Percentiles rank a stretch among this genome's conserved stretches.
These are phyloP conservation scores for Fusarium subglutinans DNA, from an alignment of 2,329 filamentous ascomycete species.

Conservation along the genomic window DNA sequence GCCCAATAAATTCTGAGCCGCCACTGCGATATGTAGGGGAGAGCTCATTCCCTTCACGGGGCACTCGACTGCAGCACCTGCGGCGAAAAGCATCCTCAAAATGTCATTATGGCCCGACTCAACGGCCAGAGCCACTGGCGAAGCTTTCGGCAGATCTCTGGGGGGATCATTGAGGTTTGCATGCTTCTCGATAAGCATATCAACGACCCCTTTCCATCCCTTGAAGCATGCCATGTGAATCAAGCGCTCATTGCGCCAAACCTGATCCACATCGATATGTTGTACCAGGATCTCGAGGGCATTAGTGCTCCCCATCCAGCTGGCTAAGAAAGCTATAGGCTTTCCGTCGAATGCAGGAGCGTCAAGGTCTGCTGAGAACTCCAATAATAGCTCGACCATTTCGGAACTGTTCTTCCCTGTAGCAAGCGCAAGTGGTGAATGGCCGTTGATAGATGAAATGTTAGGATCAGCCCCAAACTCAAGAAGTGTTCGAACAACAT, in stretches of 20 bases:
- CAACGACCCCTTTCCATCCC: constrained; percentile 20
- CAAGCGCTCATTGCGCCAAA: constrained; percentile 14
- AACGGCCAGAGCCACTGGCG: constrained; percentile 23
- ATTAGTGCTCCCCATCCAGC: constrained; percentile 3
- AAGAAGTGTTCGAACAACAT: constrained; percentile 21
- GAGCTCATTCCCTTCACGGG: neutral
- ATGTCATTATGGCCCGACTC: constrained; percentile 8
- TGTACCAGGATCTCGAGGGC: constrained; percentile 22
- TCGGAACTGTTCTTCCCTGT: constrained; percentile 18
- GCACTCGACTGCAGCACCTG: constrained; percentile 20
- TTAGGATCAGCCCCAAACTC: constrained; percentile 25
- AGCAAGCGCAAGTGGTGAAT: constrained; percentile 20
- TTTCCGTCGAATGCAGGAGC: constrained; percentile 13
- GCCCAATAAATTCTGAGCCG: constrained; percentile 6
- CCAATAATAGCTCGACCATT: constrained; percentile 18
- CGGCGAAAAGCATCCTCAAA: constrained; percentile 15
- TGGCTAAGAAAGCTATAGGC: constrained; percentile 22
- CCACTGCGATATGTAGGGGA: constrained; percentile 23
- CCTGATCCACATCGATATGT: constrained; percentile 19
- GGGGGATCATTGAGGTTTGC: constrained; percentile 27
- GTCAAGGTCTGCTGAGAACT: constrained; percentile 11
- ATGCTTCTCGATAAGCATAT: constrained; percentile 22
- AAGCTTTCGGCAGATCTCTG: constrained; percentile 16
- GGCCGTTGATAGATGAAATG: constrained; percentile 7
- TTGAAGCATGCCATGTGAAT: constrained; percentile 27